Conservation (phyloP, 306 rosid genomes). For the Trifolium dubium region DNA sequence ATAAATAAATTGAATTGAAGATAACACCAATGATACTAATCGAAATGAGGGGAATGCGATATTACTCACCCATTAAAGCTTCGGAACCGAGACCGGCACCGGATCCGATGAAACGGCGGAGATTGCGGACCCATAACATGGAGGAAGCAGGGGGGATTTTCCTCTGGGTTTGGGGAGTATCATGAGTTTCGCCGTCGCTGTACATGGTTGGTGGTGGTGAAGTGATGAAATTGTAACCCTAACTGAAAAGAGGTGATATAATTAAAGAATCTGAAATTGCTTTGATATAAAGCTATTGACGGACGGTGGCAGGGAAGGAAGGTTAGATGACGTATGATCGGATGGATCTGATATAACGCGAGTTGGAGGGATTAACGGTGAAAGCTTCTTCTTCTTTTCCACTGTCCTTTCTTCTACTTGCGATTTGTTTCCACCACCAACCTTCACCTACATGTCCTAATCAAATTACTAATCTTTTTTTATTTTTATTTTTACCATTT, state of each 20-base stretch:
- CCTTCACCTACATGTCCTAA: too few species aligned
- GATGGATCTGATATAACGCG: not conserved
- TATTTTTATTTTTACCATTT: too few species aligned
- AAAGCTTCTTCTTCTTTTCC: too few species aligned
- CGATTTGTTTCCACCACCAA: too few species aligned
- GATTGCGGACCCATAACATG: conserved; percentile 92
- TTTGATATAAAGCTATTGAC: not conserved
- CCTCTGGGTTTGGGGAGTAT: conserved; percentile 73
- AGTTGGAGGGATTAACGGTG: too few species aligned
- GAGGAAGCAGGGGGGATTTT: conserved; percentile 92
- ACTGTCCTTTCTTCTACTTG: too few species aligned
- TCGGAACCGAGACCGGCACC: conserved; percentile 95
- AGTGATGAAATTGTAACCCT: not conserved
- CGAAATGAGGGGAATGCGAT: not conserved
- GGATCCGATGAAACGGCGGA: conserved; percentile 90
- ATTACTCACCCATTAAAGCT: conserved; percentile 90
- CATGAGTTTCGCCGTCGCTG: conserved; percentile 92
- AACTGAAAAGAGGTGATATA: too few species aligned
- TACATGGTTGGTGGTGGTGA: conserved; percentile 56
- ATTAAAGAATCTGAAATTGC: too few species aligned
- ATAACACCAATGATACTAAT: too few species aligned
- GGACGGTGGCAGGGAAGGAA: not conserved
- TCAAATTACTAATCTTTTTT: too few species aligned
- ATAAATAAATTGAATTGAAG: too few species aligned
- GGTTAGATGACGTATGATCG: not conserved